Base-by-base conservation (phyloP, 371 early-diverging fungal genomes). In the Actinomortierella wolfii region DNA sequence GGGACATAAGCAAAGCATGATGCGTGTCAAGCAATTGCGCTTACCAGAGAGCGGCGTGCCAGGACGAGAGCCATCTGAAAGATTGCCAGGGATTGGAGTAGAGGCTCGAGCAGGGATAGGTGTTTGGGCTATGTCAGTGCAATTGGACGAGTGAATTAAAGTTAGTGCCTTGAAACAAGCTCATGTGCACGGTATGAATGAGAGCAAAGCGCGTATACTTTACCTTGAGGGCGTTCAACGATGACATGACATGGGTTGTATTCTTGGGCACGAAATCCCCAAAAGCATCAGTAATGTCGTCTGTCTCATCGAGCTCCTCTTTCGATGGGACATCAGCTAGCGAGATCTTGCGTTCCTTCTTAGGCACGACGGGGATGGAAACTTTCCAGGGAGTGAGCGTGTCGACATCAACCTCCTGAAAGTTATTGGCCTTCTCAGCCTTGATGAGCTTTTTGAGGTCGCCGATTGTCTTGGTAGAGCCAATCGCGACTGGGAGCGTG, bases 391-490 rank as follows among this genome's bases (percentile, higher is more conserved):
- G 62, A 9, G 14, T 56, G 48, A 66, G 57, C 1, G 48, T 14
- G 21, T 56, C 18, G 1, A 62, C 59, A 47, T 11, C 67, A 25
- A 61, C 14, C 20, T 48, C 51, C 13, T 6, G 3, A n/a, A 70
- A 55, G 9, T 53, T 49, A 25, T 45, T 29, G n/a, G 34, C 23
- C 34, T 61, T 64, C 29, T 64, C 39, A 46, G 0, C 47, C 54
- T 64, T 70, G 60, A 70, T 65, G 3, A 44, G 24, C 5, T 61
- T 25, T 39, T 71, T 71, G 49, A 71, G 66, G 3, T 60, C 50
- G 28, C 46, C 49, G 29, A 71, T 49, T 9, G 46, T 25, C n/a
- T 57, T n/a, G 25, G 53, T n/a, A 8, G 25, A 47, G 21, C 39
- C 48, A 44, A 54, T 44, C n/a, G 23, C 20, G 3, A 64, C 25